Conservation (phyloP, 768 basidiomycete species). For the Russula sp. region DNA sequence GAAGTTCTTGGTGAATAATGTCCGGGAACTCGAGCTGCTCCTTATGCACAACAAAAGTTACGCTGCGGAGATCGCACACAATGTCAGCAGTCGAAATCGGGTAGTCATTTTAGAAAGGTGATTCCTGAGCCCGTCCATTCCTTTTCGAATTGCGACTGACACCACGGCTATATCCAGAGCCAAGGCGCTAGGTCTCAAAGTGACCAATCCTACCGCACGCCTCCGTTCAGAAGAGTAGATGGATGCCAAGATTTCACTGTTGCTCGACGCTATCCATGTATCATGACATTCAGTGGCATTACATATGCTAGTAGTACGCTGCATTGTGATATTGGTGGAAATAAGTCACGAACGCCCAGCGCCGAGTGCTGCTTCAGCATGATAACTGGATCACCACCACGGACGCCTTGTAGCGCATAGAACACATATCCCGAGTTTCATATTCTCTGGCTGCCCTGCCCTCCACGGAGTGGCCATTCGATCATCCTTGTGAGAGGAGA, state of each 20-base stretch:
- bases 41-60: conserved; percentile 98
- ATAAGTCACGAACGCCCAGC: neutral
- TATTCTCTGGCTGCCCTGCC: neutral
- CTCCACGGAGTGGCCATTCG: too few relatives aligned
- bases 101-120: conserved; percentile 84
- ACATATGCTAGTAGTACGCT: conserved; percentile 1
- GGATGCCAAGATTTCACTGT: conserved; percentile 38
- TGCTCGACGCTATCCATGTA: conserved; percentile 44
- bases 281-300: conserved; percentile 35
- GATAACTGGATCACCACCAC: neutral
- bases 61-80: conserved; percentile 95
- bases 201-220: conserved; percentile 88
- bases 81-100: conserved; percentile 93
- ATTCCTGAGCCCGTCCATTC: neutral
- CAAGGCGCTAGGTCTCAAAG: conserved; percentile 83
- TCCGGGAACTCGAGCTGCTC: conserved; percentile 88
- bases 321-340: neutral
- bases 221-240: conserved; percentile 87
- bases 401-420: neutral
- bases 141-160: neutral
- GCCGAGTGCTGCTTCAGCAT: neutral
- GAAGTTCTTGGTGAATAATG: conserved; percentile 93
- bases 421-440: neutral
- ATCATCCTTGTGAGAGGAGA: neutral
- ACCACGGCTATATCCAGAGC: conserved; percentile 43